Conservation (phyloP, 208 protist species). For the Trypanosoma rangeli region DNA sequence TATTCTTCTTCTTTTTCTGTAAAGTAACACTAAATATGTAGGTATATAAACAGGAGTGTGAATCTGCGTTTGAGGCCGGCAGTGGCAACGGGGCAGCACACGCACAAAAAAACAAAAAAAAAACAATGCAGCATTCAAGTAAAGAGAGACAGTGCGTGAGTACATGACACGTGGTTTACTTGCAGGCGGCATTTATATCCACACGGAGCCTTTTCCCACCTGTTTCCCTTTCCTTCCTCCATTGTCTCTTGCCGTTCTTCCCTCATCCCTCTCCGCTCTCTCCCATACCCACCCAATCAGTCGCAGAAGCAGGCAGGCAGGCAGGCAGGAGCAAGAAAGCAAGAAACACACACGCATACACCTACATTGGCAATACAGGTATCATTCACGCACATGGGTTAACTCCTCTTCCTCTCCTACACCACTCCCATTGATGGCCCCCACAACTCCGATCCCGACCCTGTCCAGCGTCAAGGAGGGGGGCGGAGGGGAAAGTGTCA, state of each 20-base stretch:
- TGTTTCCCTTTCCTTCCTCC: not conserved
- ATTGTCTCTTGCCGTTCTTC: not conserved
- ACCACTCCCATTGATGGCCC: not conserved
- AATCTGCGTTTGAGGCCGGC: not conserved
- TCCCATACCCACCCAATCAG: too few species aligned
- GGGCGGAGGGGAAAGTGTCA: not conserved
- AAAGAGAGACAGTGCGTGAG: too few species aligned
- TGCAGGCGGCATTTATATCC: too few species aligned
- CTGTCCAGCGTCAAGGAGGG: not conserved
- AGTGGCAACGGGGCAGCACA: not conserved
- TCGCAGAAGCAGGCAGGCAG: not conserved
- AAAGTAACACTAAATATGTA: too few species aligned
- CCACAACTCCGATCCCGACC: too few species aligned
- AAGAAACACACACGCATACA: not conserved
- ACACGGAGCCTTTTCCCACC: not conserved
- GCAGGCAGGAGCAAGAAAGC: not conserved
- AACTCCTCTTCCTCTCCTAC: not conserved
- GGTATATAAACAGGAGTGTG: not conserved
- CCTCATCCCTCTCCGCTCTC: not conserved
- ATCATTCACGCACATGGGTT: not conserved
- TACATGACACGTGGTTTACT: too few species aligned
- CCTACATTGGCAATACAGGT: not conserved
- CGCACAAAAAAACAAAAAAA: constrained; percentile 16
- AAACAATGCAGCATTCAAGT: not conserved
- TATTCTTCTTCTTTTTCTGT: not conserved